These are phyloP conservation scores for Straminergon stramineum DNA, from an alignment of 225 moss, liverwort and hornwort genomes.

Conservation along the genomic window DNA sequence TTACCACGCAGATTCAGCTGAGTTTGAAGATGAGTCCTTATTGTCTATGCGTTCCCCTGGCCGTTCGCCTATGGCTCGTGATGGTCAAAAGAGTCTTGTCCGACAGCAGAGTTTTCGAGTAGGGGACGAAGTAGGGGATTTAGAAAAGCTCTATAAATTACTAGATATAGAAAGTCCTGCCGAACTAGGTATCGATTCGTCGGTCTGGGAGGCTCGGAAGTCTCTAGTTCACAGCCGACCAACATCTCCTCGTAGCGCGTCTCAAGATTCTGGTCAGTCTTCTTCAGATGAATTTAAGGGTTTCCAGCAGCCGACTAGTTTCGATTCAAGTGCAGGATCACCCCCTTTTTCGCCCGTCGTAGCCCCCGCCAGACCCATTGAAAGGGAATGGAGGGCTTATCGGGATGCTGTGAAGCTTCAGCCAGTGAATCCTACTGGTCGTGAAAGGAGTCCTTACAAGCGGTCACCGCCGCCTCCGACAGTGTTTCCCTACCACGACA, in stretches of 20 bases:
- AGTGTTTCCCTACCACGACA: conserved; percentile 3
- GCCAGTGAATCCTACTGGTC: background rate
- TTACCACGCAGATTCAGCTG: conserved; percentile 17
- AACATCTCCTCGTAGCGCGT: conserved; percentile 25
- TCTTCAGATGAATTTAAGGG: conserved; percentile 28
- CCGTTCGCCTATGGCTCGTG: conserved; percentile 11
- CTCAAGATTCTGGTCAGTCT: conserved; percentile 28
- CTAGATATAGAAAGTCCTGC: conserved; percentile 21
- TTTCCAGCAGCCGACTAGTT: conserved; percentile 22
- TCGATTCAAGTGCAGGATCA: conserved; percentile 25
- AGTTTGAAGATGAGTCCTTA: conserved; percentile 15
- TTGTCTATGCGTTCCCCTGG: conserved; percentile 5
- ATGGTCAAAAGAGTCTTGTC: background rate
- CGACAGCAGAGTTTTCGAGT: conserved; percentile 41
- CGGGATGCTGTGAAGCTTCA: background rate
- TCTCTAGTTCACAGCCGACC: conserved; percentile 19
- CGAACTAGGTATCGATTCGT: conserved; percentile 30
- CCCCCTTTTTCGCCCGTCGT: conserved; percentile 20
- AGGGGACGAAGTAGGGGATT: conserved; percentile 1
- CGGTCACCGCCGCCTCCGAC: conserved; percentile 22
- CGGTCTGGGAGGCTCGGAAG: conserved; percentile 50
- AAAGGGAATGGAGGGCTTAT: conserved; percentile 10
- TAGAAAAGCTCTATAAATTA: conserved; percentile 8
- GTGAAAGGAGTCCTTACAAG: conserved; percentile 2
- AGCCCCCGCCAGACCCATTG: conserved; percentile 11